A percentile compares a stretch with the other conserved stretches of the same genome.
Conservation (phyloP, 2,329 filamentous ascomycete genomes). For the Plenodomus biglobosus region DNA sequence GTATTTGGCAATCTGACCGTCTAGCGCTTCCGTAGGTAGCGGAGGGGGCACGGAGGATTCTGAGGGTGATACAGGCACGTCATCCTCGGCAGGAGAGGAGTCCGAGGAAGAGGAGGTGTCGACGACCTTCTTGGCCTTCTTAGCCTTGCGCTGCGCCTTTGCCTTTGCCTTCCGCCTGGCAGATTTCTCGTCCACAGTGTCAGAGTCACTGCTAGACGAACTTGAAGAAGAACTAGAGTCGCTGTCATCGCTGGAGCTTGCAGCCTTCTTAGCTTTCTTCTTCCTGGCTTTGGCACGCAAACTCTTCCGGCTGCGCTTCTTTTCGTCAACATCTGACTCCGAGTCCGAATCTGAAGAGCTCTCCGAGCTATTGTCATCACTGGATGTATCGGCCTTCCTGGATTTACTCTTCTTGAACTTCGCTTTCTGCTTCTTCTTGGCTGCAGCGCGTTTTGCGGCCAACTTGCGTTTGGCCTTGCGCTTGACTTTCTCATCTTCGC, state of each 20-base stretch:
- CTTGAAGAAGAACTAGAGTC: constrained; percentile 15
- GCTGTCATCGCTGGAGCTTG: constrained; percentile 21
- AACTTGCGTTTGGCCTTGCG: constrained; percentile 23
- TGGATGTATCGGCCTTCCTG: constrained; percentile 20
- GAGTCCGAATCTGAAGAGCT: constrained; percentile 21
- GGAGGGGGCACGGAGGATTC: neutral
- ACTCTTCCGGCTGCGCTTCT: constrained; percentile 17
- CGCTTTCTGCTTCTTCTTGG: constrained; percentile 24
- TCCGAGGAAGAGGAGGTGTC: constrained; percentile 6
- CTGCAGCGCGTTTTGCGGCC: constrained; percentile 11
- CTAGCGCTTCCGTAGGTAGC: neutral
- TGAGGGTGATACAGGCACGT: neutral
- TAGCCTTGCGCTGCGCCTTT: constrained; percentile 22
- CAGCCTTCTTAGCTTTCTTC: constrained; percentile 24
- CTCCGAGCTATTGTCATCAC: constrained; percentile 19
- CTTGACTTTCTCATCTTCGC: constrained; percentile 26
- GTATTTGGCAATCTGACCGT: constrained; percentile 19
- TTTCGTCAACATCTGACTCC: constrained; percentile 11
- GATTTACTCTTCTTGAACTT: constrained; percentile 28
- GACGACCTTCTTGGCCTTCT: constrained; percentile 12
- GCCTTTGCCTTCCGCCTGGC: constrained; percentile 19
- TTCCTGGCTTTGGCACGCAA: constrained; percentile 25
- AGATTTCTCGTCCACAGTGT: constrained; percentile 17
- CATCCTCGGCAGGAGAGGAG: constrained; percentile 3
- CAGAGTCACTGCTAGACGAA: constrained; percentile 17